Conservation (phyloP, 192 early-diverging fungal species). For the Diversispora eburnea region DNA sequence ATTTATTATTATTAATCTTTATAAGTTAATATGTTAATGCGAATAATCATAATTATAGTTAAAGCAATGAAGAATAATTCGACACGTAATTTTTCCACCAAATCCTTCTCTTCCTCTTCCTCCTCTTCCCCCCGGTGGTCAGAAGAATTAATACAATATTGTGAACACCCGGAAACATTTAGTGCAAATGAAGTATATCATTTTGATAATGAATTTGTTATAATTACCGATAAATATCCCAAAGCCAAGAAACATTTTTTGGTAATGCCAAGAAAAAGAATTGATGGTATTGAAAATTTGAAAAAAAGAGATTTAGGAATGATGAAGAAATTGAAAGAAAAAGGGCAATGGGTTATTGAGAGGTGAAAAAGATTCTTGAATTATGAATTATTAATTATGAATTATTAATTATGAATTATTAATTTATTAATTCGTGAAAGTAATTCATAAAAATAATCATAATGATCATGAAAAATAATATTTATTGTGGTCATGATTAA, state of each 20-base stretch:
- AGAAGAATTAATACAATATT: conserved; percentile 37
- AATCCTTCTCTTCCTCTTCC: not conserved
- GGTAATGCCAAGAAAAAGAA: conserved; percentile 46
- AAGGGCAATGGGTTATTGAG: conserved; percentile 33
- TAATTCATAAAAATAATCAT: not conserved
- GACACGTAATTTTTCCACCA: not conserved
- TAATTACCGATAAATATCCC: conserved; percentile 54
- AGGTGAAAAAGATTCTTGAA: conserved; percentile 6
- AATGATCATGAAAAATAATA: too few relatives aligned
- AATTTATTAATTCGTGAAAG: not conserved
- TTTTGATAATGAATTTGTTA: conserved; percentile 44
- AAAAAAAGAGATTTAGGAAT: conserved; percentile 32
- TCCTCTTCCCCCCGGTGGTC: not conserved
- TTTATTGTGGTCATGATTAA: not conserved
- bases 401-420: not conserved
- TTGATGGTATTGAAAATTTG: conserved; percentile 39
- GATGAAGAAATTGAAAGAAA: conserved; percentile 35
- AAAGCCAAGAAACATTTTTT: conserved; percentile 45
- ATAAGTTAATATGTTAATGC: too few relatives aligned
- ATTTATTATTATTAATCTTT: too few relatives aligned
- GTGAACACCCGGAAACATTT: conserved; percentile 39
- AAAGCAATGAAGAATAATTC: not conserved
- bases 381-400: too few relatives aligned
- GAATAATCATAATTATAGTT: not conserved
- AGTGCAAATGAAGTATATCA: conserved; percentile 34